Conservation (phyloP, 768 basidiomycete species). For the Suillus americanus region DNA sequence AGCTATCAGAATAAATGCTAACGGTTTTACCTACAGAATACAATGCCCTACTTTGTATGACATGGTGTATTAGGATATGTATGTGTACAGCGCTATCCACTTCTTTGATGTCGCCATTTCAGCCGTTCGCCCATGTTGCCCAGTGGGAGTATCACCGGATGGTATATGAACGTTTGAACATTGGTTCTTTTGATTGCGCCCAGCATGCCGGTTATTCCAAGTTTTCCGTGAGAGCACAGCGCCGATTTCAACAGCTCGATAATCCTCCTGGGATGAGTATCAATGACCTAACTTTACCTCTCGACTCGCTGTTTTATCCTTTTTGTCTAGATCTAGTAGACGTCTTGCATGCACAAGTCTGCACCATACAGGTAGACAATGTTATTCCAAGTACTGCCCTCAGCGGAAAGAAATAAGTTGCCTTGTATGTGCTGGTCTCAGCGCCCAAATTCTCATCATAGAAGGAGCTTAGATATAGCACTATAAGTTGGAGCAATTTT, state of each 20-base stretch:
- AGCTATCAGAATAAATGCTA: background rate
- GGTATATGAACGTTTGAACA: background rate
- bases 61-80: slow-evolving; percentile 1
- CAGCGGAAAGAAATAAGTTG: background rate
- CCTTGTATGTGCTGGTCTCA: background rate
- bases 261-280: background rate
- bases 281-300: background rate
- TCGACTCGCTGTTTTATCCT: background rate
- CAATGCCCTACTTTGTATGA: slow-evolving; percentile 57
- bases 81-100: slow-evolving; percentile 1
- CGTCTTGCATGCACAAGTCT: background rate
- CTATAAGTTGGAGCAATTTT: background rate
- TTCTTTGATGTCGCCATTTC: background rate
- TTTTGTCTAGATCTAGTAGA: background rate
- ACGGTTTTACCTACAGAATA: slow-evolving; percentile 35
- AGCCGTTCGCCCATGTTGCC: background rate
- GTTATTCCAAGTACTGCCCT: background rate
- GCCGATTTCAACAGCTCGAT: background rate
- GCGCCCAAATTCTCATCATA: background rate
- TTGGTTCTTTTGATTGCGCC: background rate
- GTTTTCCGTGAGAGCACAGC: background rate
- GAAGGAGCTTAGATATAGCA: background rate
- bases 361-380: background rate
- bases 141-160: no score
- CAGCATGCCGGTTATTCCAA: background rate